A percentile compares a stretch with the other conserved stretches of the same genome.
These are phyloP conservation scores for Aspergillus chevalieri DNA, from an alignment of 2,329 filamentous ascomycete genomes.

Conservation along the genomic window DNA sequence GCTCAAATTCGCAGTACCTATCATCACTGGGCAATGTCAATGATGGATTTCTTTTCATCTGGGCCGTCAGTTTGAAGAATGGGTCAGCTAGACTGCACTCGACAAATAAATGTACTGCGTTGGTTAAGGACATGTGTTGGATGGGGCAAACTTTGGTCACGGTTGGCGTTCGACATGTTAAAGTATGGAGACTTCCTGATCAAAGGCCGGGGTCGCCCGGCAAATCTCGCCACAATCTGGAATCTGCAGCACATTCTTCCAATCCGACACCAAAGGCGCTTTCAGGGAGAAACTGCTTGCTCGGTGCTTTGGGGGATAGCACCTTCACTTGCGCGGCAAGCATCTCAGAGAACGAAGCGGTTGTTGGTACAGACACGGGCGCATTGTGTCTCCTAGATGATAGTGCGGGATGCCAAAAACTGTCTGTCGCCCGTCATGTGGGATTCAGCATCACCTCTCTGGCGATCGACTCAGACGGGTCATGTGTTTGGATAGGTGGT, in stretches of 20 bases:
- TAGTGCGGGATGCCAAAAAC: constrained; percentile 61
- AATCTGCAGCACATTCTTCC: constrained; percentile 25
- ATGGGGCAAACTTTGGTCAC: constrained; percentile 78
- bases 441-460: constrained; percentile 65
- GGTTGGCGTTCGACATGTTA: constrained; percentile 83
- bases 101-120: constrained; percentile 89
- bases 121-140: constrained; percentile 83
- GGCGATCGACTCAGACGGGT: constrained; percentile 51
- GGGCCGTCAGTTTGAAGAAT: constrained; percentile 76
- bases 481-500: constrained; percentile 62
- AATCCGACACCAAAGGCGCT: constrained; percentile 60
- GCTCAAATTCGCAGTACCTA: constrained; percentile 74
- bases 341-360: constrained; percentile 65
- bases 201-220: constrained; percentile 53
- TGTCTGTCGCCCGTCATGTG: constrained; percentile 60
- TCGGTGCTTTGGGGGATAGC: constrained; percentile 73
- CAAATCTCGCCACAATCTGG: constrained; percentile 53
- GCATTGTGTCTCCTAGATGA: constrained; percentile 87
- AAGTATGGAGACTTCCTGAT: constrained; percentile 84
- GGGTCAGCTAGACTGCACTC: constrained; percentile 72
- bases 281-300: constrained; percentile 76
- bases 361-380: constrained; percentile 81
- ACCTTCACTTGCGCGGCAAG: constrained; percentile 74
- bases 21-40: constrained; percentile 84
- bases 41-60: constrained; percentile 90